A percentile compares a stretch with the other conserved stretches of the same genome.
phyloP scores from a whole-genome alignment of 352 stramenopile genomes.

The Phytophthora fragariaefolia region DNA sequence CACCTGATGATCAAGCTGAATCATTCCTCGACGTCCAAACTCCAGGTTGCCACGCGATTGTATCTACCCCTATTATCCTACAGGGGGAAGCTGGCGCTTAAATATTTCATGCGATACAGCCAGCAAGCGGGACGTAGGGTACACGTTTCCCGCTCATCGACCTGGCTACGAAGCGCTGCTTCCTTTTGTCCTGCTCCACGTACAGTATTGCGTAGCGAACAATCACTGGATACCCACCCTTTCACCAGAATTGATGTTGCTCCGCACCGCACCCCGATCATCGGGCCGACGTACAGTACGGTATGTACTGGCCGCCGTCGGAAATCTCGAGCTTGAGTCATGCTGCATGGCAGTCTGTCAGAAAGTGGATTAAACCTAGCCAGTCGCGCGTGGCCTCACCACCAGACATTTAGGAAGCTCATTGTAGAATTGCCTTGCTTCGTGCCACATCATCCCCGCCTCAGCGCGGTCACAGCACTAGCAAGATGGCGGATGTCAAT shows the following conservation, averaged over 20 bases:
- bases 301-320: slow-evolving; percentile 1
- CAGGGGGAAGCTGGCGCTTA: slow-evolving; percentile 1
- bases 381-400: slow-evolving; percentile 22
- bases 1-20: too few species aligned
- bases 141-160: slow-evolving; percentile 19
- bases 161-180: slow-evolving; percentile 23
- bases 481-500: slow-evolving; percentile 29
- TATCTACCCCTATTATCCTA: too few species aligned
- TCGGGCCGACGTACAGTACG: not conserved
- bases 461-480: slow-evolving; percentile 14
- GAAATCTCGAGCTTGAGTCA: too few species aligned
- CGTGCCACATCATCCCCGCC: not conserved
- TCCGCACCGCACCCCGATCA: not conserved
- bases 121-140: slow-evolving; percentile 5
- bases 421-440: slow-evolving; percentile 21
- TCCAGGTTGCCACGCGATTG: too few species aligned
- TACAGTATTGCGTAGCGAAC: too few species aligned
- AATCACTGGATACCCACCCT: slow-evolving; percentile 27
- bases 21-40: not conserved
- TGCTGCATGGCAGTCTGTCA: too few species aligned
- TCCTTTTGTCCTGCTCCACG: slow-evolving; percentile 7
- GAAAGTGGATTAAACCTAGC: slow-evolving; percentile 18
- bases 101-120: slow-evolving; percentile 20
- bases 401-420: slow-evolving; percentile 18
- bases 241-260: slow-evolving; percentile 19